Evolutionary conservation across 148 eudicot species (phyloP).

Genomic region (Chenopodium berlandieri): DNA sequence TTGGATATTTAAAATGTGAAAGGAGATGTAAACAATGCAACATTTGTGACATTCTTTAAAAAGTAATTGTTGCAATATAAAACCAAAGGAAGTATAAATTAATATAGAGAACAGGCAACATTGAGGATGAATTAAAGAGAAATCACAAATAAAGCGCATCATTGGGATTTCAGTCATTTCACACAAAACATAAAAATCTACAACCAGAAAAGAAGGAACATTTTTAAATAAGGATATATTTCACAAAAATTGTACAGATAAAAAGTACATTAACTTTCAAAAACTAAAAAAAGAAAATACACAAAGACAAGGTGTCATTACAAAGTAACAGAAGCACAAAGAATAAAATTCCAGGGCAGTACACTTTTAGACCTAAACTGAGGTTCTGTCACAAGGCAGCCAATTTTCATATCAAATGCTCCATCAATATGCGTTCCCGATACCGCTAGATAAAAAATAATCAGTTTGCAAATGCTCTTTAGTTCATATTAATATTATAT

Average conservation of each 20-base stretch:
- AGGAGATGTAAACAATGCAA: no score
- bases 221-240: no score
- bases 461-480: background rate
- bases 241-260: background rate
- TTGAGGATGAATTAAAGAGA: background rate
- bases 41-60: no score
- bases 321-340: background rate
- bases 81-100: no score
- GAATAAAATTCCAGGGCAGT: background rate
- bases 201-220: background rate
- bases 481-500: background rate
- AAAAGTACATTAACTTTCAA: no score
- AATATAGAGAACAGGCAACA: background rate
- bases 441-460: background rate
- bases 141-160: background rate
- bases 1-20: no score
- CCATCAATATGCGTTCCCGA: background rate
- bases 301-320: background rate
- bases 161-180: background rate
- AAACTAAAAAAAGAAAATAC: no score
- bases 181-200: background rate
- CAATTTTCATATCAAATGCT: background rate
- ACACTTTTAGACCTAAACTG: background rate
- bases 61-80: no score
- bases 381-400: background rate